Evolutionary conservation across 1,284 basidiomycete genomes (phyloP).

Genomic region (Ganoderma meredithae): DNA sequence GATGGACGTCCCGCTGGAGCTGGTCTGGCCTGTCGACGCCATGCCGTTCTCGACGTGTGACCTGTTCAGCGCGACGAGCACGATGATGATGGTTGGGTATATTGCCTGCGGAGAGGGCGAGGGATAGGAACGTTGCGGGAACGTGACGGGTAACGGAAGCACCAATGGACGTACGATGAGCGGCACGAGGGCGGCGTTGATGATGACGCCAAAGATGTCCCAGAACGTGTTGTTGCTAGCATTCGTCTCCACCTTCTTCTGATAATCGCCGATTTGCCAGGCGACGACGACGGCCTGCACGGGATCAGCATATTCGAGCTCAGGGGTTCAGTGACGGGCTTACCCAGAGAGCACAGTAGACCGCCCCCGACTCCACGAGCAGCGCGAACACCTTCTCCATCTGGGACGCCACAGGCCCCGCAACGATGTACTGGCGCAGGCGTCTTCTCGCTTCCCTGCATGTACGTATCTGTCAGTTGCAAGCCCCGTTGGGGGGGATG

Average conservation of each 20-base stretch:
- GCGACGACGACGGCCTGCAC: not conserved
- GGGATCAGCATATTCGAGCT: not conserved
- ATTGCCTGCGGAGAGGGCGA: not conserved
- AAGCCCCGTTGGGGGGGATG: not conserved
- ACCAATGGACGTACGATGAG: not conserved
- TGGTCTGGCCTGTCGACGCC: not conserved
- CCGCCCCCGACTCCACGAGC: not conserved
- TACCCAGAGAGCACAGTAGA: not conserved
- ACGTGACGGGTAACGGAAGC: not conserved
- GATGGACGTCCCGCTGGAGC: not conserved
- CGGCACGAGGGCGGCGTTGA: not conserved
- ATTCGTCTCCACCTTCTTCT: not conserved
- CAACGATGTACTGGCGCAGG: not conserved
- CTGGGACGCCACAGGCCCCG: not conserved
- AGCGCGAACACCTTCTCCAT: constrained; percentile 4
- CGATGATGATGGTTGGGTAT: not conserved
- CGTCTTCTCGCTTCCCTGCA: not conserved
- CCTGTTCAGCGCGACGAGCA: constrained; percentile 1
- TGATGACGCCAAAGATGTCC: not conserved
- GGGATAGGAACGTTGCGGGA: too few species aligned
- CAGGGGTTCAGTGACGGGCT: not conserved
- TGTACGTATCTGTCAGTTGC: not conserved
- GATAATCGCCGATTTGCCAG: not conserved
- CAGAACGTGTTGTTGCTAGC: not conserved
- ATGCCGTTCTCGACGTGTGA: not conserved